Conservation (phyloP, 345 rosid genomes). For the Stellera chamaejasme region DNA sequence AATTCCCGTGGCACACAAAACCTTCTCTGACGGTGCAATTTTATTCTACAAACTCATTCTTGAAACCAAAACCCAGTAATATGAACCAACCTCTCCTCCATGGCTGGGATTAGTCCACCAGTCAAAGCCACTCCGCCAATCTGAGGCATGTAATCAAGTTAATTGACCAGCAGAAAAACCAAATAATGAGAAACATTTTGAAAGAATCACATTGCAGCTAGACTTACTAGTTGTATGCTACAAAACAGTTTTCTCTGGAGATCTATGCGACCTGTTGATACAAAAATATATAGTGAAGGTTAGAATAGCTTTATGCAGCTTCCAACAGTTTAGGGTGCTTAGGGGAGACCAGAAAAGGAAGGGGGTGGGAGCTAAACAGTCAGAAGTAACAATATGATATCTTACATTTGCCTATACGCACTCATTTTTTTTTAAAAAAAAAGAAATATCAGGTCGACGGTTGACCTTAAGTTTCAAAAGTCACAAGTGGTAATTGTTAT, state of each 20-base stretch:
- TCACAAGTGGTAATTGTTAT: not conserved
- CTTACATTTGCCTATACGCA: too few species aligned
- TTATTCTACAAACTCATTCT: too few species aligned
- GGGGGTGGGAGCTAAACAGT: too few species aligned
- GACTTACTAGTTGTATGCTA: slow-evolving; percentile 78
- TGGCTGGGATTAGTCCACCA: slow-evolving; percentile 54
- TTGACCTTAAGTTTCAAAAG: too few species aligned
- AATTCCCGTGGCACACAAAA: too few species aligned
- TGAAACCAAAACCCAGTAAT: not conserved
- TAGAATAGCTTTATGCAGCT: not conserved
- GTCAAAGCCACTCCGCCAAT: slow-evolving; percentile 93
- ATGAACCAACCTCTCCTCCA: slow-evolving; percentile 75
- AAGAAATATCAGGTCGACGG: not conserved
- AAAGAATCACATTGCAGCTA: slow-evolving; percentile 4
- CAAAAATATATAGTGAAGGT: slow-evolving; percentile 1
- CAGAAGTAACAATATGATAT: too few species aligned
- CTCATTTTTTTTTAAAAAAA: not conserved
- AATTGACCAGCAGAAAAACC: slow-evolving; percentile 4
- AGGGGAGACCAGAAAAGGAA: too few species aligned
- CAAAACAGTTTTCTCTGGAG: slow-evolving; percentile 81
- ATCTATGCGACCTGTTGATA: slow-evolving; percentile 71
- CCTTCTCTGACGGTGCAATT: too few species aligned
- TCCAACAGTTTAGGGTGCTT: too few species aligned
- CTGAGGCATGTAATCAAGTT: slow-evolving; percentile 33
- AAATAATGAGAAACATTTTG: slow-evolving; percentile 8